A percentile compares a stretch with the other conserved stretches of the same genome.
Conservation (phyloP, 2,329 filamentous ascomycete genomes). For the Trichophyton simii region DNA sequence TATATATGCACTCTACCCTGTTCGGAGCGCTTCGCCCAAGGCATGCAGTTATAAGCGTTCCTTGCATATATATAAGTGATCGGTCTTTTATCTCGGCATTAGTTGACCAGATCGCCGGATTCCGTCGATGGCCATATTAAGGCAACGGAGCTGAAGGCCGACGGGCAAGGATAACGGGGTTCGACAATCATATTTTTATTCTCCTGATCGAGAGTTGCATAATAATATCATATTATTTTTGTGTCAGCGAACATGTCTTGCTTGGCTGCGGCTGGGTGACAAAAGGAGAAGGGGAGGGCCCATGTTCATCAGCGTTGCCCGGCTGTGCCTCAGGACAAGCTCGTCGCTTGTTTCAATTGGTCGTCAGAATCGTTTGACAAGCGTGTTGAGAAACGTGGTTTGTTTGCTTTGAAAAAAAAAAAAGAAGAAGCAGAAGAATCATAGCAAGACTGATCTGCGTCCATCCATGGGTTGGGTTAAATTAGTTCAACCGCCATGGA, state of each 20-base stretch:
- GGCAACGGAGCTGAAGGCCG: background rate
- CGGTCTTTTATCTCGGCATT: background rate
- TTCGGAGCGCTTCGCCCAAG: background rate
- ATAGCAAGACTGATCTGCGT: background rate
- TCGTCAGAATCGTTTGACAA: background rate
- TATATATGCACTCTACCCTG: background rate
- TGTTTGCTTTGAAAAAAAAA: background rate
- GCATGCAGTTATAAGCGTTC: background rate
- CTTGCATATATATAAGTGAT: background rate
- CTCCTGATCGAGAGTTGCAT: background rate
- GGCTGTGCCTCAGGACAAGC: background rate
- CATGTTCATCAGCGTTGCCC: background rate
- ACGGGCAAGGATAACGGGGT: background rate
- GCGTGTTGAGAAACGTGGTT: constrained; percentile 3
- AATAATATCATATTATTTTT: no score
- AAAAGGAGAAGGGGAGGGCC: no score
- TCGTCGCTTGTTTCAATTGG: background rate
- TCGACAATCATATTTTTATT: background rate
- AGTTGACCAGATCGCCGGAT: constrained; percentile 2
- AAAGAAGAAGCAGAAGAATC: no score
- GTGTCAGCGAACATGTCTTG: no score
- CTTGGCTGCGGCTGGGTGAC: background rate
- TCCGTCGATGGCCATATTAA: background rate
- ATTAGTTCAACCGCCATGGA: background rate
- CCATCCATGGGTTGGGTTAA: no score